A percentile compares a stretch with the other conserved stretches of the same genome.
phyloP scores from a whole-genome alignment of 164 flowering plant species.

The Vitis amurensis region DNA sequence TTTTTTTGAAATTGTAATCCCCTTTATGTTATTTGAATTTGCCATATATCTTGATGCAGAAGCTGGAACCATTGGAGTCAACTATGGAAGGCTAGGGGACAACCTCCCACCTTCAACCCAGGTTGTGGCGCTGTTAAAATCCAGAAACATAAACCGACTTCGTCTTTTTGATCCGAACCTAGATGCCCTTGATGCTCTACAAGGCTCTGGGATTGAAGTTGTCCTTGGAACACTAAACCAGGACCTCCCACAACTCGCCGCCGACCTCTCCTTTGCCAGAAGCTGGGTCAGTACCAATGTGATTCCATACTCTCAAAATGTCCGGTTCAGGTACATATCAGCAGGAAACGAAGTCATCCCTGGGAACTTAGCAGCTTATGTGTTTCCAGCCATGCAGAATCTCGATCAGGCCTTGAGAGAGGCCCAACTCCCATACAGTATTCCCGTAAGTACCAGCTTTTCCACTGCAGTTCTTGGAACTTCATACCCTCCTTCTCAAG shows the following conservation, averaged over 20 bases:
- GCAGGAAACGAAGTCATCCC: conserved; percentile 23
- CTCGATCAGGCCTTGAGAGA: conserved; percentile 2
- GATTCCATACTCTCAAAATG: not conserved
- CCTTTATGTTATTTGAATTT: not conserved
- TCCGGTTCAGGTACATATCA: conserved; percentile 3
- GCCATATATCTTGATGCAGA: not conserved
- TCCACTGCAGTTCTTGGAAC: not conserved
- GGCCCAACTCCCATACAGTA: not conserved
- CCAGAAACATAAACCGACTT: not conserved
- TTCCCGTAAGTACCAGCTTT: conserved; percentile 7
- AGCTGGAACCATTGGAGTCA: conserved; percentile 15
- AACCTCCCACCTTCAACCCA: conserved; percentile 18
- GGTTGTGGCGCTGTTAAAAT: conserved; percentile 5
- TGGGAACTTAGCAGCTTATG: not conserved
- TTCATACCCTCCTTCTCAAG: conserved; percentile 19
- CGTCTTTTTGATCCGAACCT: conserved; percentile 1
- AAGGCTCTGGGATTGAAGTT: not conserved
- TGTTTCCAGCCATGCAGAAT: conserved; percentile 8
- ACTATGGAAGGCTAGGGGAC: conserved; percentile 23
- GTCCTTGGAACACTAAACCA: not conserved
- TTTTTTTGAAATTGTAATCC: not conserved
- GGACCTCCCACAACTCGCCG: not conserved
- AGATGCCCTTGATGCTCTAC: not conserved
- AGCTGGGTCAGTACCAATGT: conserved; percentile 10
- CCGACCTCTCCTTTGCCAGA: not conserved